These are phyloP conservation scores for Podospora comata DNA, from an alignment of 495 filamentous ascomycete genomes.

Conservation along the genomic window DNA sequence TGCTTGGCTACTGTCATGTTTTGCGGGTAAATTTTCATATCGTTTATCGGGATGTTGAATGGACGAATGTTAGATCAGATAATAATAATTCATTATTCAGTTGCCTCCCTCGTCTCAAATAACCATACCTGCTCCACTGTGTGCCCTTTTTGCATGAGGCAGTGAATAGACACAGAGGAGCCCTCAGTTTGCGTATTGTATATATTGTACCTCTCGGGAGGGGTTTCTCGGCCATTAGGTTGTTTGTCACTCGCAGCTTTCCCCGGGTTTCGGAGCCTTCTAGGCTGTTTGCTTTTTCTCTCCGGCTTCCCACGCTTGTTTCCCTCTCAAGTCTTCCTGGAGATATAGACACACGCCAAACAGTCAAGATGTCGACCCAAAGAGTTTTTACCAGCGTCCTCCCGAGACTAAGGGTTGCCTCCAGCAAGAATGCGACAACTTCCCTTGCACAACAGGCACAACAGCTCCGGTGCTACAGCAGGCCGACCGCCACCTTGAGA, in stretches of 20 bases:
- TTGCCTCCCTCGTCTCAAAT: neutral
- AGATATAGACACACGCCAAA: neutral
- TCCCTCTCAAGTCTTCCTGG: neutral
- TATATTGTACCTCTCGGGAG: constrained; percentile 6
- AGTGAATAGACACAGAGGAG: neutral
- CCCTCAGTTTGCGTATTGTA: neutral
- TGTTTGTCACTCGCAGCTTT: constrained; percentile 15
- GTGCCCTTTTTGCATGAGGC: neutral
- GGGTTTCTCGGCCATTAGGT: neutral
- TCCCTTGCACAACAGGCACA: constrained; percentile 27
- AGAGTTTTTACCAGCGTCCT: constrained; percentile 23
- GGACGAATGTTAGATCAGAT: neutral
- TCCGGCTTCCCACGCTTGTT: neutral
- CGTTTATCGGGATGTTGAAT: neutral
- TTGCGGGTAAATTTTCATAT: constrained; percentile 6
- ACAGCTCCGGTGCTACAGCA: constrained; percentile 26
- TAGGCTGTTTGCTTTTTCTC: neutral
- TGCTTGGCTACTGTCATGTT: neutral
- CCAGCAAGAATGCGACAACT: constrained; percentile 15
- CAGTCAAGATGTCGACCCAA: constrained; percentile 26
- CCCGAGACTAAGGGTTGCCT: constrained; percentile 20
- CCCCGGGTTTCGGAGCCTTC: constrained; percentile 1
- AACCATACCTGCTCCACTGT: neutral
- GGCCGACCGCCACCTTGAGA: constrained; percentile 15
- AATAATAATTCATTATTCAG: neutral